phyloP scores from a whole-genome alignment of 202 grass and related monocot genomes.

The Digitaria exilis region DNA sequence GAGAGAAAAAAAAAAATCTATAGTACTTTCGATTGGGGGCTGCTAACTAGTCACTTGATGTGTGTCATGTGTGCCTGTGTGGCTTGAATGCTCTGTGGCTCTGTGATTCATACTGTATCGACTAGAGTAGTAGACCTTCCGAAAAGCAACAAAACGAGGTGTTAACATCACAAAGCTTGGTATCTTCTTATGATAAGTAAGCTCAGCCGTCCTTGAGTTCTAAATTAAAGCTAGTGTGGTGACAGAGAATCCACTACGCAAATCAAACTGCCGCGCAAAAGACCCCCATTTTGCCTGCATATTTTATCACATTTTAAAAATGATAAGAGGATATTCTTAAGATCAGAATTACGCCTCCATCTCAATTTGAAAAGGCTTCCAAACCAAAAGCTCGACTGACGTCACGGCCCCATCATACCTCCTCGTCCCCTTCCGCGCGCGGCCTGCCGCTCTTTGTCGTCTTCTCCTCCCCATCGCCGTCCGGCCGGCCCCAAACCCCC shows the following conservation, averaged over 20 bases:
- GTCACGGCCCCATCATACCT: background rate
- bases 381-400: background rate
- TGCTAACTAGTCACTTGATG: background rate
- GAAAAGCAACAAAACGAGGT: too few species aligned
- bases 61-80: too few species aligned
- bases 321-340: too few species aligned
- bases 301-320: too few species aligned
- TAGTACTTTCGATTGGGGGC: background rate
- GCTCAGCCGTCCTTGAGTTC: too few species aligned
- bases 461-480: conserved; percentile 32
- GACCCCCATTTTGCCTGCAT: too few species aligned
- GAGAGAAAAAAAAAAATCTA: background rate
- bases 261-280: too few species aligned
- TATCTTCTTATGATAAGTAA: too few species aligned
- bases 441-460: conserved; percentile 50
- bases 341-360: background rate
- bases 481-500: background rate
- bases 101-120: too few species aligned
- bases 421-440: conserved; percentile 7
- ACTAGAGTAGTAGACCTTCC: too few species aligned
- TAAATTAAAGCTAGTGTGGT: too few species aligned
- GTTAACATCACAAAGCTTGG: background rate
- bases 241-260: too few species aligned
- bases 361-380: background rate
- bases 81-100: background rate